Evolutionary conservation across 768 basidiomycete genomes (phyloP).

Genomic region (Trametes elegans): DNA sequence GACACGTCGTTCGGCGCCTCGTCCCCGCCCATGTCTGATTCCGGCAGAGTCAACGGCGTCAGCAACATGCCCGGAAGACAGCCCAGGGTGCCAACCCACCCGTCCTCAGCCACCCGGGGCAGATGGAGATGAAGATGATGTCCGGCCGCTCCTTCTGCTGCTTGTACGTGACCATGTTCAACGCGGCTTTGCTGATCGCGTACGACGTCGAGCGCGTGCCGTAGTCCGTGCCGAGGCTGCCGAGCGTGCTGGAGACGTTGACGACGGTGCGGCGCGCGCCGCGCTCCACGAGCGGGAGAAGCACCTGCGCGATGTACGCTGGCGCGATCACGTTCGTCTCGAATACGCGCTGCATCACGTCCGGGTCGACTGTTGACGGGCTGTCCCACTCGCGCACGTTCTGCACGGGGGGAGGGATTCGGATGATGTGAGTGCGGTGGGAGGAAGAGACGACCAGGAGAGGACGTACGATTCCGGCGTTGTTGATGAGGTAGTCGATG

Average conservation of each 20-base stretch:
- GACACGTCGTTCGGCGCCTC: slow-evolving; percentile 26
- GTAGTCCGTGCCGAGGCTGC: slow-evolving; percentile 30
- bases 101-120: slow-evolving; percentile 41
- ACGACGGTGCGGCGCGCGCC: slow-evolving; percentile 4
- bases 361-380: not conserved
- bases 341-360: not conserved
- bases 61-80: not conserved
- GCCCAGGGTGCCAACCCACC: slow-evolving; percentile 26
- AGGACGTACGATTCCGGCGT: slow-evolving; percentile 33
- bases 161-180: slow-evolving; percentile 45
- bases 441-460: not conserved
- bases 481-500: slow-evolving; percentile 40
- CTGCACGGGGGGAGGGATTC: not conserved
- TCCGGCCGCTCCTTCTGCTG: slow-evolving; percentile 33
- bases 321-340: slow-evolving; percentile 6
- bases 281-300: slow-evolving; percentile 6
- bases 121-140: slow-evolving; percentile 30
- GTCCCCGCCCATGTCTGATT: slow-evolving; percentile 37
- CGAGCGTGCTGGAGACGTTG: slow-evolving; percentile 25
- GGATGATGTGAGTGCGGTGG: not conserved
- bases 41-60: too few relatives aligned
- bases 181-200: slow-evolving; percentile 35
- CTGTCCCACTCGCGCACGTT: too few relatives aligned
- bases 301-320: slow-evolving; percentile 2
- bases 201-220: slow-evolving; percentile 27